A percentile compares a stretch with the other conserved stretches of the same genome.
Conservation (phyloP, 2,329 filamentous ascomycete genomes). For the Leptographium procerum region DNA sequence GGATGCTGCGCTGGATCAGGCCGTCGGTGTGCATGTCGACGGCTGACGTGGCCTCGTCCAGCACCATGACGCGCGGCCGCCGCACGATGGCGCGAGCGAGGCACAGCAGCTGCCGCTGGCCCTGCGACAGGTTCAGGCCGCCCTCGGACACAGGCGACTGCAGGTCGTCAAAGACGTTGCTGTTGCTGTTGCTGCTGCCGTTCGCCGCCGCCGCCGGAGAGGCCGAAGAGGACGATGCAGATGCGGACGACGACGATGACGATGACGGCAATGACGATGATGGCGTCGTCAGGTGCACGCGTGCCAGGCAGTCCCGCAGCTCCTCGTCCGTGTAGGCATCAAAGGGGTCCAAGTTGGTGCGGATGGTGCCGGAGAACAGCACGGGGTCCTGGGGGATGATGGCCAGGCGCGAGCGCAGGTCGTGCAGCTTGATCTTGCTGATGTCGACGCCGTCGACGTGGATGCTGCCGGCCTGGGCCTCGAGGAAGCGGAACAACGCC, state of each 20-base stretch:
- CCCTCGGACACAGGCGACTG: slow-evolving; percentile 56
- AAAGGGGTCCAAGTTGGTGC: slow-evolving; percentile 69
- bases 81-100: slow-evolving; percentile 62
- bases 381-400: slow-evolving; percentile 77
- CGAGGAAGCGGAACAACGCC: slow-evolving; percentile 67
- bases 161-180: slow-evolving; percentile 55
- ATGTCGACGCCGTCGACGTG: slow-evolving; percentile 65
- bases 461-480: slow-evolving; percentile 54
- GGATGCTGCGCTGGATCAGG: slow-evolving; percentile 62
- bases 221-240: slow-evolving; percentile 12
- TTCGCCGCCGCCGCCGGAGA: slow-evolving; percentile 24
- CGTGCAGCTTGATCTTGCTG: slow-evolving; percentile 56
- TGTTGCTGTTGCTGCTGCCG: slow-evolving; percentile 29
- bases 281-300: slow-evolving; percentile 51
- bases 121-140: slow-evolving; percentile 64
- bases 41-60: slow-evolving; percentile 70
- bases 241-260: slow-evolving; percentile 27
- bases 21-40: slow-evolving; percentile 69
- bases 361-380: slow-evolving; percentile 67
- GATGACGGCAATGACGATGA: slow-evolving; percentile 15
- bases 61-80: slow-evolving; percentile 64
- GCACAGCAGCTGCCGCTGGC: slow-evolving; percentile 65
- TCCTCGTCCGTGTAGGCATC: slow-evolving; percentile 56
- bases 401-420: slow-evolving; percentile 60
- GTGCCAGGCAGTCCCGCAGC: slow-evolving; percentile 55